Percentiles rank a stretch among this genome's conserved stretches.
phyloP scores from a whole-genome alignment of 2,329 filamentous ascomycete genomes.

The Cytospora piceae region DNA sequence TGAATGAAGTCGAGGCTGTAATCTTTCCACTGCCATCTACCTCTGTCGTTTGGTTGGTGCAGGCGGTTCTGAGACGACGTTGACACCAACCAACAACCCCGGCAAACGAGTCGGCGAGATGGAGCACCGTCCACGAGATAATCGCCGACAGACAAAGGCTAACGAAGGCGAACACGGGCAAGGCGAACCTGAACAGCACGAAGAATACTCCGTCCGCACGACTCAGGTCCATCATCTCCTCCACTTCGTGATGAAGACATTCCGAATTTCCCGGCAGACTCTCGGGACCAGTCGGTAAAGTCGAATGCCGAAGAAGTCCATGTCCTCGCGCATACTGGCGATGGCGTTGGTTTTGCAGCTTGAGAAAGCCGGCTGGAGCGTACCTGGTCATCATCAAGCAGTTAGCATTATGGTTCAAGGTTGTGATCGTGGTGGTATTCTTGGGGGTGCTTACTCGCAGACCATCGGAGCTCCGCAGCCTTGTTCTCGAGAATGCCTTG shows the following conservation, averaged over 20 bases:
- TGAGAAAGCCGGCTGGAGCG: too few species aligned
- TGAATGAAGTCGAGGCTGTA: too few species aligned
- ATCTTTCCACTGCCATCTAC: background rate
- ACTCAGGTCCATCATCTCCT: background rate
- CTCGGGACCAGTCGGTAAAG: background rate
- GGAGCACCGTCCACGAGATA: too few species aligned
- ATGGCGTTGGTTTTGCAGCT: too few species aligned
- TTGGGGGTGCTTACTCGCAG: too few species aligned
- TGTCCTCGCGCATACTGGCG: background rate
- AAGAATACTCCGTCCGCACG: background rate
- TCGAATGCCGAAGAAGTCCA: background rate
- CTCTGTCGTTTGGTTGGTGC: background rate
- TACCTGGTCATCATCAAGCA: too few species aligned
- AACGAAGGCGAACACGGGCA: background rate
- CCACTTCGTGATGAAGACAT: background rate
- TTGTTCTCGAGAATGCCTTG: too few species aligned
- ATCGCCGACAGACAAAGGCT: background rate
- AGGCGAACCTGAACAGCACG: background rate
- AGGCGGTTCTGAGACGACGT: background rate
- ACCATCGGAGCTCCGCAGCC: too few species aligned
- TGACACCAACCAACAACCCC: background rate
- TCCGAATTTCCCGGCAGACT: background rate
- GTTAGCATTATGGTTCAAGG: too few species aligned
- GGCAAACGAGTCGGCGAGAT: background rate
- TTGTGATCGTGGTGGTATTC: too few species aligned